Conservation (phyloP, 140 eudicot species). For the Anethum foeniculum region DNA sequence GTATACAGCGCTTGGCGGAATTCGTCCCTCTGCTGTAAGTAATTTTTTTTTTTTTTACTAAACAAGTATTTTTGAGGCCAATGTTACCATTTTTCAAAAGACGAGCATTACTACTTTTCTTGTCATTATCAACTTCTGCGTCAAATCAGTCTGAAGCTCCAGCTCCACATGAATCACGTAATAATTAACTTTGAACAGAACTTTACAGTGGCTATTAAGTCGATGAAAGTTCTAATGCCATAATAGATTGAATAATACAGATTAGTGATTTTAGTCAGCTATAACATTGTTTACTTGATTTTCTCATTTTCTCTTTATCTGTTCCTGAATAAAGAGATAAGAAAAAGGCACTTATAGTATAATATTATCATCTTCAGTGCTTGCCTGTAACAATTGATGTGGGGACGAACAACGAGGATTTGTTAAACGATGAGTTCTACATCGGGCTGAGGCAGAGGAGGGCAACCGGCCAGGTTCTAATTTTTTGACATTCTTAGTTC, state of each 20-base stretch:
- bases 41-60: too few species aligned
- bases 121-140: not conserved
- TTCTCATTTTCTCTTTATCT: not conserved
- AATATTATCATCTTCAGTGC: conserved; percentile 41
- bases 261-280: not conserved
- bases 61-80: not conserved
- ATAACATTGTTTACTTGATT: not conserved
- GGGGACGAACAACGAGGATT: conserved; percentile 72
- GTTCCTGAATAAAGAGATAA: not conserved
- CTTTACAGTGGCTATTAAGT: not conserved
- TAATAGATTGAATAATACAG: not conserved
- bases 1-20: conserved; percentile 15
- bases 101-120: not conserved
- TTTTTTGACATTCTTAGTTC: conserved; percentile 4
- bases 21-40: conserved; percentile 12
- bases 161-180: not conserved
- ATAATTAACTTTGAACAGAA: not conserved
- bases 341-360: not conserved
- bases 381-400: conserved; percentile 88
- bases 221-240: not conserved
- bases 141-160: not conserved
- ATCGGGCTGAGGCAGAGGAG: conserved; percentile 81
- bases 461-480: conserved; percentile 72
- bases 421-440: conserved; percentile 79
- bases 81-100: not conserved